Evolutionary conservation across 805 yeast genomes (phyloP).

Genomic region (Yarrowia sp.): DNA sequence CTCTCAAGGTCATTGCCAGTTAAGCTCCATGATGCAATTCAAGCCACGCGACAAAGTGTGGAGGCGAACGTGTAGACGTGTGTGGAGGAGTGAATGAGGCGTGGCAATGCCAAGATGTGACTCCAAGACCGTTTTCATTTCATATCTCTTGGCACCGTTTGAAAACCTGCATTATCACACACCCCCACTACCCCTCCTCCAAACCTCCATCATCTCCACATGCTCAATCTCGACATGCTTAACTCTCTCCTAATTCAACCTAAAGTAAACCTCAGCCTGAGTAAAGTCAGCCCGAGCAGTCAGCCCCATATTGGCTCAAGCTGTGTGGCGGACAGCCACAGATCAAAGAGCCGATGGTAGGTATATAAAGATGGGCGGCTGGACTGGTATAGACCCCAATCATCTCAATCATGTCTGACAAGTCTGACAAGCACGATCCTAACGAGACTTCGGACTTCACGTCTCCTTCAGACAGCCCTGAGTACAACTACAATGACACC

Average conservation of each 20-base stretch:
- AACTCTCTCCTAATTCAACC: slow-evolving; percentile 6
- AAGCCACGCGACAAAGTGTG: slow-evolving; percentile 36
- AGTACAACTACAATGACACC: background rate
- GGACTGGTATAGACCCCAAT: background rate
- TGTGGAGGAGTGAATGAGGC: no score
- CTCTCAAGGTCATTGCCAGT: background rate
- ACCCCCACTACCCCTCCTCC: background rate
- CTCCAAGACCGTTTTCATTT: slow-evolving; percentile 1
- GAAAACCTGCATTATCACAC: background rate
- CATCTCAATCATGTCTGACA: slow-evolving; percentile 10
- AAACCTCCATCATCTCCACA: background rate
- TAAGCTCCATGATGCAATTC: slow-evolving; percentile 39
- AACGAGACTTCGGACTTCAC: slow-evolving; percentile 1
- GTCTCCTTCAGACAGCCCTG: slow-evolving; percentile 16
- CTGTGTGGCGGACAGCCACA: slow-evolving; percentile 33
- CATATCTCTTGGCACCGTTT: background rate
- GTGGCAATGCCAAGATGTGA: no score
- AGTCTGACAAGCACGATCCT: background rate
- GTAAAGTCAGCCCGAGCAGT: slow-evolving; percentile 12
- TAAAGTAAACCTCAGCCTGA: slow-evolving; percentile 9
- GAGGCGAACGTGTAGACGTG: slow-evolving; percentile 1
- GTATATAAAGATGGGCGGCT: slow-evolving; percentile 11
- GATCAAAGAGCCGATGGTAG: background rate
- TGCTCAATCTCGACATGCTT: background rate
- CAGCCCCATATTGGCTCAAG: slow-evolving; percentile 28